phyloP scores from a whole-genome alignment of 225 moss, liverwort and hornwort species.

The Anthoceros angustus region DNA sequence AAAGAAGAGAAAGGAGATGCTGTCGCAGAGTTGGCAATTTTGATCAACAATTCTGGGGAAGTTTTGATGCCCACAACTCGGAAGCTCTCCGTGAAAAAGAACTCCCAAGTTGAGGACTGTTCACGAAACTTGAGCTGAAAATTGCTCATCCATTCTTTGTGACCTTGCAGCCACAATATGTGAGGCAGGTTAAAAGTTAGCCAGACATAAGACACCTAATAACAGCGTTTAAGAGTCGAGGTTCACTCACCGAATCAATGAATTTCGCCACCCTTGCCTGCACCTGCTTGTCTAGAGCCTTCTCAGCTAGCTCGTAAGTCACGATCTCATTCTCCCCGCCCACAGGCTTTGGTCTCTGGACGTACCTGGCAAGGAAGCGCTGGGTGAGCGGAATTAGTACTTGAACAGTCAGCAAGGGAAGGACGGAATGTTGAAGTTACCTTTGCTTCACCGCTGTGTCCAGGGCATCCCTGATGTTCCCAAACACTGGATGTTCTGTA shows the following conservation, averaged over 20 bases:
- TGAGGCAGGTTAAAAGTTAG: too few relatives aligned
- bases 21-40: too few relatives aligned
- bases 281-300: neutral
- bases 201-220: neutral
- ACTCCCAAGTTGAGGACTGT: too few relatives aligned
- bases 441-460: constrained; percentile 69
- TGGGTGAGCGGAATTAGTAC: neutral
- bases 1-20: too few relatives aligned
- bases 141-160: too few relatives aligned
- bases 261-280: neutral
- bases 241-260: neutral
- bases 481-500: constrained; percentile 36
- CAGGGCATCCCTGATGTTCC: constrained; percentile 53
- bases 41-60: too few relatives aligned
- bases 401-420: neutral
- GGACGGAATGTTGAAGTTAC: constrained; percentile 12
- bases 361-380: neutral
- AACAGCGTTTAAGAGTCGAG: neutral
- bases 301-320: constrained; percentile 5
- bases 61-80: too few relatives aligned
- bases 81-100: too few relatives aligned
- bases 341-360: neutral
- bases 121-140: too few relatives aligned
- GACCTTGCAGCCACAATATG: too few relatives aligned
- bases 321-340: neutral